Percentiles rank a stretch among this genome's conserved stretches.
phyloP scores from a whole-genome alignment of 2,329 filamentous ascomycete genomes.

The Whalleya microplaca region DNA sequence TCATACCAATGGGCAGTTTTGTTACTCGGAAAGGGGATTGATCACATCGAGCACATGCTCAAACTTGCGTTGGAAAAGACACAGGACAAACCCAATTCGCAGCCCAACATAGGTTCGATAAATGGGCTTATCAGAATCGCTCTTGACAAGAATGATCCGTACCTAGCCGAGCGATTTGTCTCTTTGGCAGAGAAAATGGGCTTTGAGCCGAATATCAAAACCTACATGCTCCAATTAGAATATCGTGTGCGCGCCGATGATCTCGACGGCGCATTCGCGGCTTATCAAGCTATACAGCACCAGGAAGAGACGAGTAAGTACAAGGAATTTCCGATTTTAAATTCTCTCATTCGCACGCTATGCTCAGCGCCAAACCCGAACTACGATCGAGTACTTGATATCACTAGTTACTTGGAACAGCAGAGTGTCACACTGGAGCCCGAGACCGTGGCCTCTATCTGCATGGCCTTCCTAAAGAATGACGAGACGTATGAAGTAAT shows the following conservation, averaged over 20 bases:
- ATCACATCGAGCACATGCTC: conserved; percentile 76
- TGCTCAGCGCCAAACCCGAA: conserved; percentile 63
- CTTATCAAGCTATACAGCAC: conserved; percentile 66
- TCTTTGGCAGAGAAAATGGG: conserved; percentile 66
- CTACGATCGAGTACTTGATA: conserved; percentile 71
- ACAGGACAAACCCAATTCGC: conserved; percentile 47
- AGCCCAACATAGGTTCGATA: conserved; percentile 72
- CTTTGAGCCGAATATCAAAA: conserved; percentile 69
- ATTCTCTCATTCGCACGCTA: conserved; percentile 72
- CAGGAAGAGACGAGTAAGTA: conserved; percentile 57
- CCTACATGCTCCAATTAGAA: conserved; percentile 74
- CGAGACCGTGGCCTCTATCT: conserved; percentile 74
- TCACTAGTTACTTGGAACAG: conserved; percentile 74
- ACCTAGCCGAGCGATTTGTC: conserved; percentile 75
- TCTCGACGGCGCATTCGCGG: conserved; percentile 67
- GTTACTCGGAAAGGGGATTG: conserved; percentile 68
- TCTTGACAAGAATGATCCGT: conserved; percentile 68
- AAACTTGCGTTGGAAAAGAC: conserved; percentile 62
- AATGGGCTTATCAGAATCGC: conserved; percentile 77
- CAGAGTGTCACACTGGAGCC: conserved; percentile 71
- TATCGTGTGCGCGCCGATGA: conserved; percentile 76
- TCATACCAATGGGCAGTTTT: conserved; percentile 77
- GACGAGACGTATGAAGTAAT: conserved; percentile 80
- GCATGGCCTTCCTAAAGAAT: conserved; percentile 71
- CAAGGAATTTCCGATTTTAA: conserved; percentile 66